These are phyloP conservation scores for Cicer chorassanicum DNA, from an alignment of 306 rosid genomes.

Conservation along the genomic window DNA sequence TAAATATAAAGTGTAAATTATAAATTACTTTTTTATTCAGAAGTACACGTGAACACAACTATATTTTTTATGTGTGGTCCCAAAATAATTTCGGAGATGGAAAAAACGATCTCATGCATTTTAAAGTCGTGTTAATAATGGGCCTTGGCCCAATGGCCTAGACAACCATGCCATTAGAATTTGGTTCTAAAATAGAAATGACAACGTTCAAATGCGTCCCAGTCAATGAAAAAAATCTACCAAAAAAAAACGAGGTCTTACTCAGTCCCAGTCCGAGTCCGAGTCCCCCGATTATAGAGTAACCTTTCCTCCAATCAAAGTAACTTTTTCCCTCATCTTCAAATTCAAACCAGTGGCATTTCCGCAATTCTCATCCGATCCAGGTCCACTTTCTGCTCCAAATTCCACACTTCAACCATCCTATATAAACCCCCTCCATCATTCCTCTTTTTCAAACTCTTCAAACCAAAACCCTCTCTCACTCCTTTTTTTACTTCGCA, in stretches of 20 bases:
- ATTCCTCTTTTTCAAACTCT: slow-evolving; percentile 19
- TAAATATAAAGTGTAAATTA: too few species aligned
- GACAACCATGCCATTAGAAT: too few species aligned
- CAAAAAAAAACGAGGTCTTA: neutral
- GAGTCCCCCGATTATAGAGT: neutral
- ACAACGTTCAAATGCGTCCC: neutral
- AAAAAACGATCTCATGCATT: too few species aligned
- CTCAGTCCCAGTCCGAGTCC: neutral
- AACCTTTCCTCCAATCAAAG: slow-evolving; percentile 43
- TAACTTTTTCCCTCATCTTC: slow-evolving; percentile 53
- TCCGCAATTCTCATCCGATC: slow-evolving; percentile 56
- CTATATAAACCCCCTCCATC: slow-evolving; percentile 40
- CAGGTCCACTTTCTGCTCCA: slow-evolving; percentile 41
- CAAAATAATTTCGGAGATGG: too few species aligned
- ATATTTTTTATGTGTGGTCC: too few species aligned
- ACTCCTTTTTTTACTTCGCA: neutral
- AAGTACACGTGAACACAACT: too few species aligned
- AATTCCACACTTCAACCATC: slow-evolving; percentile 34
- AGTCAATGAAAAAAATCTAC: neutral
- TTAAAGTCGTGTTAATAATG: too few species aligned
- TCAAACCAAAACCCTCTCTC: slow-evolving; percentile 38
- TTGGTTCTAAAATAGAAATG: neutral
- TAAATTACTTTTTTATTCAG: too few species aligned
- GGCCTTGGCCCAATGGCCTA: too few species aligned
- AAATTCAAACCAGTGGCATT: slow-evolving; percentile 67